Evolutionary conservation across 2,329 filamentous ascomycete species (phyloP).

Genomic region (Hypoxylon sp.): DNA sequence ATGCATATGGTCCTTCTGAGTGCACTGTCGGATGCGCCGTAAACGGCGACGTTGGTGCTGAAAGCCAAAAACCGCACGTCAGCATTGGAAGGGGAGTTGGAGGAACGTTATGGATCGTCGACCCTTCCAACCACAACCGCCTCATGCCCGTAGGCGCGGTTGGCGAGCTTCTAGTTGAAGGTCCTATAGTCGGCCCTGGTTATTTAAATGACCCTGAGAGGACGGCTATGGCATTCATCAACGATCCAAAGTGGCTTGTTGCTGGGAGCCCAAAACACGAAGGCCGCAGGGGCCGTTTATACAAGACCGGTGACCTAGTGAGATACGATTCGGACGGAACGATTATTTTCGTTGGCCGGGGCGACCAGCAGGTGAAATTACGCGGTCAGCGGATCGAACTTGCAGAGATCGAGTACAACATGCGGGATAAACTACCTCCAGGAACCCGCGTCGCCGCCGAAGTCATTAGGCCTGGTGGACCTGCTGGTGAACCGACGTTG

Average conservation of each 20-base stretch:
- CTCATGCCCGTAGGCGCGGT: slow-evolving; percentile 65
- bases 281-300: slow-evolving; percentile 64
- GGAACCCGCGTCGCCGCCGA: slow-evolving; percentile 63
- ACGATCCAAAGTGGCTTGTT: slow-evolving; percentile 67
- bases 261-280: slow-evolving; percentile 55
- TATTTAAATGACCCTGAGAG: slow-evolving; percentile 72
- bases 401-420: slow-evolving; percentile 67
- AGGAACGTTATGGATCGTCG: slow-evolving; percentile 66
- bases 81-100: slow-evolving; percentile 66
- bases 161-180: slow-evolving; percentile 69
- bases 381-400: slow-evolving; percentile 76
- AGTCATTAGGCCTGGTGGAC: slow-evolving; percentile 62
- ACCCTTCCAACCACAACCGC: slow-evolving; percentile 62
- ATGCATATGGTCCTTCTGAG: slow-evolving; percentile 69
- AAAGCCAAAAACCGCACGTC: slow-evolving; percentile 54
- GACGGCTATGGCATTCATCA: slow-evolving; percentile 71
- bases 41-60: slow-evolving; percentile 60
- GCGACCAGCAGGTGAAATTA: slow-evolving; percentile 78
- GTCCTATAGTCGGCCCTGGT: slow-evolving; percentile 73
- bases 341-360: slow-evolving; percentile 72
- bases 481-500: slow-evolving; percentile 60
- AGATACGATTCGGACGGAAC: slow-evolving; percentile 67
- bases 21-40: slow-evolving; percentile 68
- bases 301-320: slow-evolving; percentile 73
- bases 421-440: slow-evolving; percentile 61